These are phyloP conservation scores for Kluyveromyces dobzhanskii DNA, from an alignment of 805 yeast species.

Conservation along the genomic window DNA sequence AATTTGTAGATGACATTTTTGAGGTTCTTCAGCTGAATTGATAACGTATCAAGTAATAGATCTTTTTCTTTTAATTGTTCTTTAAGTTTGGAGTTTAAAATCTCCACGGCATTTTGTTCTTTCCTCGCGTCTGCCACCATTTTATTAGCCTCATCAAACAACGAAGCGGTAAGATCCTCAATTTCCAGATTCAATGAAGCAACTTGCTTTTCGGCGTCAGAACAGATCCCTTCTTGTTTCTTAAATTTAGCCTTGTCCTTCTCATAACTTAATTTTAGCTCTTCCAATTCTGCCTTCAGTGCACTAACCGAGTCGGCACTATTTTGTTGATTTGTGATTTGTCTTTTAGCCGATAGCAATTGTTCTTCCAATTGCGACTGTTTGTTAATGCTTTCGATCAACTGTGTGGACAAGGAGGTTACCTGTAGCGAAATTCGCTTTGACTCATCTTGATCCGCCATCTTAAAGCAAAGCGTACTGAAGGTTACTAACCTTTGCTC, in stretches of 20 bases:
- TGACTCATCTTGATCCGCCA: slow-evolving; percentile 28
- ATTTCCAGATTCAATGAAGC: slow-evolving; percentile 60
- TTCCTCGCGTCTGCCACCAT: slow-evolving; percentile 77
- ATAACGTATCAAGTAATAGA: slow-evolving; percentile 51
- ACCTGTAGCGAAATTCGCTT: slow-evolving; percentile 47
- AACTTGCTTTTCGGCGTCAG: slow-evolving; percentile 24
- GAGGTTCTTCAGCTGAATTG: slow-evolving; percentile 58
- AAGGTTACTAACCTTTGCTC: too few species aligned
- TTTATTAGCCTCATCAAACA: slow-evolving; percentile 76
- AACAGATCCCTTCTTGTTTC: slow-evolving; percentile 18
- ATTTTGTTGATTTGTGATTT: slow-evolving; percentile 19
- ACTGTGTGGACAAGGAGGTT: slow-evolving; percentile 47
- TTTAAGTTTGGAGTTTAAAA: slow-evolving; percentile 47
- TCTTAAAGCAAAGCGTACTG: background rate
- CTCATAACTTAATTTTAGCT: slow-evolving; percentile 14
- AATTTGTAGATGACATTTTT: slow-evolving; percentile 50
- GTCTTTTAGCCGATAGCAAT: slow-evolving; percentile 33
- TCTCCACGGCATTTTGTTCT: slow-evolving; percentile 50
- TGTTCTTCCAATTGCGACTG: slow-evolving; percentile 49
- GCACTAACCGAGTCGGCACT: slow-evolving; percentile 21
- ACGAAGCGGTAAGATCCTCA: slow-evolving; percentile 67
- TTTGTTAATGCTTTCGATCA: slow-evolving; percentile 51
- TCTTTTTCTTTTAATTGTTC: slow-evolving; percentile 62
- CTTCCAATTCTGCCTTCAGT: slow-evolving; percentile 27
- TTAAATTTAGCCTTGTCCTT: slow-evolving; percentile 22